Base-by-base conservation (phyloP, 805 yeast species). In the Yarrowia sp. region DNA sequence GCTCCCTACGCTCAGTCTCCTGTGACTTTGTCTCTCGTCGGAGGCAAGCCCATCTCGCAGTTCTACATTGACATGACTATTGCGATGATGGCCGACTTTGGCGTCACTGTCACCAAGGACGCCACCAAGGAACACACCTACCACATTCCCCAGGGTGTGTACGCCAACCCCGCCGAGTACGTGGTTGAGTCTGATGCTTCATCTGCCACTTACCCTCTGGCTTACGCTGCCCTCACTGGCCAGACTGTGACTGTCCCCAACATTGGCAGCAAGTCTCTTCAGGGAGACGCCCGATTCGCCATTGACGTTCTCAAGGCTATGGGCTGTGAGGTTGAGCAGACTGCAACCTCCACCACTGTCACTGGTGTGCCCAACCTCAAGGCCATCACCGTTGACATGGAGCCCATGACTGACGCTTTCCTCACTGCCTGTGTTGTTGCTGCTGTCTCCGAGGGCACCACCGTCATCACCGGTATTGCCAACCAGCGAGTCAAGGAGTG, bases 351-450 rank as follows among this genome's bases (percentile, higher is more conserved):
- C 1, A 95, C 99, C 0, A 92, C 98, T 0, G 98, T 95, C 8
- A 84, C 87, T 45, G 80, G 88, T 17, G 77, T 77, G 42, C 96
- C 96, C 14, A 67, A 76, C 0, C 80, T 95, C 69, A 83, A 81
- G 71, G 90, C 96, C 7, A 79, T 95, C 68, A 79, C 85, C 11
- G 88, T 95, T 65, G 98, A 95, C 74, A 95, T 95, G 99, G 99
- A 95, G 78, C 98, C 99, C 64, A 95, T 95, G 99, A 95, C 99
- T 0, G 99, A 95, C 77, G 99, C 99, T 0, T 95, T 95, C 75
- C 80, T 95, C 72, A 95, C 99, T 14, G 99, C 99, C 0, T 85
- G 96, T 64, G 98, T 95, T 11, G 96, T 92, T 17, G 99, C 98
- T 38, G 97, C 99, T n/a, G 83, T 89, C 45, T 96, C 97, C 4